Percentiles rank a stretch among this genome's conserved stretches.
phyloP scores from a whole-genome alignment of 164 flowering plant species.

The Chloranthus sessilifolius region DNA sequence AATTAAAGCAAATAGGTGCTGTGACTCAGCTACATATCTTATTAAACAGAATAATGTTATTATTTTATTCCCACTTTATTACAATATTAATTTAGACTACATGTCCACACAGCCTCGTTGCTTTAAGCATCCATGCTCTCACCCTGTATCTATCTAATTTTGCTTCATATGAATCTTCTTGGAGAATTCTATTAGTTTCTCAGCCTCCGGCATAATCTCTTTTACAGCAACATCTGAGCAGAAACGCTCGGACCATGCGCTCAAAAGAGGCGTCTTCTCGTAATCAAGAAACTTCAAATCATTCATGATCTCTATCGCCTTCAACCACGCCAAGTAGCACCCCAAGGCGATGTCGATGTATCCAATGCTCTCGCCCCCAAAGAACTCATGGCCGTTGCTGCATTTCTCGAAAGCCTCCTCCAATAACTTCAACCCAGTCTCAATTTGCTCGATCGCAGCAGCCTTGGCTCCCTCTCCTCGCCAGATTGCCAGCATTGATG shows the following conservation, averaged over 20 bases:
- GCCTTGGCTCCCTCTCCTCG: slow-evolving; percentile 31
- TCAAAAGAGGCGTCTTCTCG: slow-evolving; percentile 33
- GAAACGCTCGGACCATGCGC: slow-evolving; percentile 45
- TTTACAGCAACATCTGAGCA: slow-evolving; percentile 37
- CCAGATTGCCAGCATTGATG: slow-evolving; percentile 16
- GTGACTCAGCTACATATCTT: too few species aligned
- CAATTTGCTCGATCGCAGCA: slow-evolving; percentile 20
- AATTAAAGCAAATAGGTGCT: too few species aligned
- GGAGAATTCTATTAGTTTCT: slow-evolving; percentile 41
- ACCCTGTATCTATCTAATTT: too few species aligned
- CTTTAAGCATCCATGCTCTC: too few species aligned
- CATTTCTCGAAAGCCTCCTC: slow-evolving; percentile 42
- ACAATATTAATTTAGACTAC: too few species aligned
- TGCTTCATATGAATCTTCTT: too few species aligned
- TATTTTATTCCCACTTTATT: too few species aligned
- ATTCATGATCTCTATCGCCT: slow-evolving; percentile 23
- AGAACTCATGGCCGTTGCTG: slow-evolving; percentile 54
- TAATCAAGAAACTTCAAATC: slow-evolving; percentile 35
- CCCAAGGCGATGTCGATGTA: slow-evolving; percentile 56
- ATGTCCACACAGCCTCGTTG: too few species aligned
- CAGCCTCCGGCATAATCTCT: slow-evolving; percentile 51
- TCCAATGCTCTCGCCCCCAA: slow-evolving; percentile 57
- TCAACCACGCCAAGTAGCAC: slow-evolving; percentile 43
- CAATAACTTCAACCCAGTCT: slow-evolving; percentile 28
- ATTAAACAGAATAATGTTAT: too few species aligned